These are phyloP conservation scores for Pisolithus tinctorius DNA, from an alignment of 768 basidiomycete genomes.

Conservation along the genomic window DNA sequence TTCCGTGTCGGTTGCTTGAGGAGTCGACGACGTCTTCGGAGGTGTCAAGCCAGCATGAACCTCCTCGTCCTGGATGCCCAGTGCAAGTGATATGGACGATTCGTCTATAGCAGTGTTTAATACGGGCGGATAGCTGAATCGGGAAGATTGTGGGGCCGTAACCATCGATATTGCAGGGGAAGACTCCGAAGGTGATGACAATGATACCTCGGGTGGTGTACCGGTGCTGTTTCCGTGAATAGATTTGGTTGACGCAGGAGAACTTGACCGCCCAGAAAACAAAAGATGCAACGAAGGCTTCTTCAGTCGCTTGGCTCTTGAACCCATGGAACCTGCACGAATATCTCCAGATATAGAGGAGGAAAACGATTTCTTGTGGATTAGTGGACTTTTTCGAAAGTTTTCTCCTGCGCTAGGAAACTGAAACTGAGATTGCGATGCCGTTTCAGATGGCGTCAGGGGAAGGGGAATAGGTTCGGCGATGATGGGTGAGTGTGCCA, in stretches of 20 bases:
- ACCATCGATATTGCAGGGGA: conserved; percentile 37
- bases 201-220: conserved; percentile 10
- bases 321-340: conserved; percentile 30
- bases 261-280: conserved; percentile 57
- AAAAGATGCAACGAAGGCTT: conserved; percentile 66
- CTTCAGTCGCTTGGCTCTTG: conserved; percentile 38
- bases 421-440: conserved; percentile 28
- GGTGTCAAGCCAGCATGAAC: neutral
- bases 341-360: conserved; percentile 27
- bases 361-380: conserved; percentile 31
- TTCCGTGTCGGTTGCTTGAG: conserved; percentile 7
- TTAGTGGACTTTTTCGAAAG: conserved; percentile 23
- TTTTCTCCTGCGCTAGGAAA: conserved; percentile 39
- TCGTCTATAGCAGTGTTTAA: conserved; percentile 57
- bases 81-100: conserved; percentile 37
- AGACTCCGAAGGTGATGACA: conserved; percentile 27
- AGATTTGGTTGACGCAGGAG: conserved; percentile 33
- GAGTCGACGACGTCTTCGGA: conserved; percentile 17
- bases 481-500: conserved; percentile 22
- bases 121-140: conserved; percentile 45
- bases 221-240: conserved; percentile 3
- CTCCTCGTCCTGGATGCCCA: conserved; percentile 26
- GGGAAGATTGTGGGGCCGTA: conserved; percentile 50
- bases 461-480: conserved; percentile 24
- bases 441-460: conserved; percentile 13